Evolutionary conservation across 2,329 filamentous ascomycete genomes (phyloP).

Genomic region (Fusarium sp.): DNA sequence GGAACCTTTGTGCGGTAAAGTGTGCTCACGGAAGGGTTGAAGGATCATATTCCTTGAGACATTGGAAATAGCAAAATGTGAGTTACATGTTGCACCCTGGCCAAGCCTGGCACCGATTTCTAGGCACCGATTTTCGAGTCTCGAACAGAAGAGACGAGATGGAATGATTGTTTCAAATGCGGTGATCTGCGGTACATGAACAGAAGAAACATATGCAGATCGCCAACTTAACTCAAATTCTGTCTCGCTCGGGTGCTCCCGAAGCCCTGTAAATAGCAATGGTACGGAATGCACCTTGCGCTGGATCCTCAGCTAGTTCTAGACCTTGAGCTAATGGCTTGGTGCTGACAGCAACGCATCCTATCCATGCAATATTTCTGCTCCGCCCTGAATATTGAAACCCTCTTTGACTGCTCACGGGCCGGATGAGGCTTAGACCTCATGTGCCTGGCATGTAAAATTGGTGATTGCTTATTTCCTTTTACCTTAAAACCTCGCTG

Average conservation of each 20-base stretch:
- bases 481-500: conserved; percentile 7
- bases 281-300: neutral
- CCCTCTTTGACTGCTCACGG: neutral
- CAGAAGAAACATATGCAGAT: neutral
- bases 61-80: neutral
- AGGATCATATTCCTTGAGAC: conserved; percentile 2
- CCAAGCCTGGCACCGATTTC: neutral
- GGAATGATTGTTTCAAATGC: conserved; percentile 12
- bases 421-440: conserved; percentile 35
- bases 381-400: conserved; percentile 30
- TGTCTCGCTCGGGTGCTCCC: conserved; percentile 28
- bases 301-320: conserved; percentile 25
- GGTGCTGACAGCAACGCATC: conserved; percentile 28
- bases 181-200: conserved; percentile 1
- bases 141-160: neutral
- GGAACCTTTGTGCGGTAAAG: neutral
- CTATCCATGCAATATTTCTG: conserved; percentile 26
- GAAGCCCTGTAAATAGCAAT: conserved; percentile 21
- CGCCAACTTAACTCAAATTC: neutral
- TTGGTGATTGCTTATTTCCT: conserved; percentile 2
- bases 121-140: neutral
- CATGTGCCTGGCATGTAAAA: conserved; percentile 23
- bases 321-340: conserved; percentile 22
- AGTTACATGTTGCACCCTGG: neutral
- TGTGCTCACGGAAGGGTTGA: neutral